Percentiles rank a stretch among this genome's conserved stretches.
Evolutionary conservation across 345 rosid genomes (phyloP).

Genomic region (Populus alba): DNA sequence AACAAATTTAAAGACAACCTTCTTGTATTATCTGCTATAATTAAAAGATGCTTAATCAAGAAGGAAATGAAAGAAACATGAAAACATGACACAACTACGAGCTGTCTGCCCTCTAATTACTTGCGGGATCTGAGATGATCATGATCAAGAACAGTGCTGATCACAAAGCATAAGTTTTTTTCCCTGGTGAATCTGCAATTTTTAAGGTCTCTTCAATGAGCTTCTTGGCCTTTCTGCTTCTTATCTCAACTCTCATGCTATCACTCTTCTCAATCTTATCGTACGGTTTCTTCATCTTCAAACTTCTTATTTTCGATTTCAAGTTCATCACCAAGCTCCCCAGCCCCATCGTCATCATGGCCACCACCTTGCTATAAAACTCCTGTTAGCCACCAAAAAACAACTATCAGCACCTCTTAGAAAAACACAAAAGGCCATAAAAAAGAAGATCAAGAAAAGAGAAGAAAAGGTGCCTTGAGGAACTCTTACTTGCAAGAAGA

Average conservation of each 20-base stretch:
- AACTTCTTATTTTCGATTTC: constrained; percentile 62
- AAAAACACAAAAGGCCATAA: background rate
- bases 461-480: background rate
- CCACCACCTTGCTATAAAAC: no score
- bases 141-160: no score
- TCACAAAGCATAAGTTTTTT: constrained; percentile 53
- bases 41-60: no score
- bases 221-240: constrained; percentile 76
- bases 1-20: no score
- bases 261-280: constrained; percentile 88
- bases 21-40: no score
- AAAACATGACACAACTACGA: no score
- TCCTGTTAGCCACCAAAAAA: no score
- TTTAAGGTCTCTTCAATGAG: constrained; percentile 65
- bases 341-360: constrained; percentile 54
- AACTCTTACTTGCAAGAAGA: background rate
- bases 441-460: no score
- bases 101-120: no score
- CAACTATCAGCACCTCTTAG: background rate
- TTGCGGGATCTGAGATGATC: background rate
- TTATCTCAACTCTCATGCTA: constrained; percentile 81
- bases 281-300: constrained; percentile 65
- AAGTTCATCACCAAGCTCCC: constrained; percentile 54
- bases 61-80: no score
- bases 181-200: constrained; percentile 71